These are phyloP conservation scores for Leptodermis oblonga DNA, from an alignment of 257 asterid species.

Conservation along the genomic window DNA sequence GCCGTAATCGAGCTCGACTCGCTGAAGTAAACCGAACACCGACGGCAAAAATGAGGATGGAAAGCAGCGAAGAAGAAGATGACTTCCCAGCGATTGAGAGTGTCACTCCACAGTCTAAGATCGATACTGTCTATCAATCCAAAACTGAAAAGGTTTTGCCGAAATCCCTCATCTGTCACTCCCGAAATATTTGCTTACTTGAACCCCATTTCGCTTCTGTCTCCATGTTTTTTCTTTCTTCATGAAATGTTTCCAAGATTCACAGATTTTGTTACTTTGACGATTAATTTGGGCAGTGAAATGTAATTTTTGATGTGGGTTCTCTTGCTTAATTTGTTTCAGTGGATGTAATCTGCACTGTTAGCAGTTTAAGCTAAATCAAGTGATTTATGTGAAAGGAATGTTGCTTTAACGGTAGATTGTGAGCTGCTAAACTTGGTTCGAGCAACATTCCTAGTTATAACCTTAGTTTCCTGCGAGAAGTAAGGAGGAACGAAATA, in stretches of 20 bases:
- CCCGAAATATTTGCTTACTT: neutral
- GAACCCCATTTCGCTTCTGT: neutral
- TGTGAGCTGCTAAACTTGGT: neutral
- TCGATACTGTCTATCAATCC: constrained; percentile 90
- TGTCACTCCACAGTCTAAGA: constrained; percentile 95
- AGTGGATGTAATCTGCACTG: neutral
- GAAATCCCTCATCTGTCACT: neutral
- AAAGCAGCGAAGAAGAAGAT: constrained; percentile 97
- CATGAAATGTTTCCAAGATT: neutral
- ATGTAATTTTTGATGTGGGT: neutral
- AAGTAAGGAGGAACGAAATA: neutral
- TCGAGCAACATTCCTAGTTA: neutral
- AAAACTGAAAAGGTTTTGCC: constrained; percentile 75
- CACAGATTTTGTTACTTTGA: too few relatives aligned
- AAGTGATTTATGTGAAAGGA: neutral
- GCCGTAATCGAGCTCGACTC: too few relatives aligned
- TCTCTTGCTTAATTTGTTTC: neutral
- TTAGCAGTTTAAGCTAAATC: neutral
- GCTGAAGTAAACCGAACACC: too few relatives aligned
- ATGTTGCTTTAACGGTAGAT: neutral
- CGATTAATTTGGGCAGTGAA: neutral
- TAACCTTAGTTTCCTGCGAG: neutral
- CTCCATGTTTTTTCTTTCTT: neutral
- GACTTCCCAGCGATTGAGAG: constrained; percentile 94
- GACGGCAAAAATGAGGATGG: constrained; percentile 80